phyloP scores from a whole-genome alignment of 2,329 filamentous ascomycete species.

The Penicillium sp. region DNA sequence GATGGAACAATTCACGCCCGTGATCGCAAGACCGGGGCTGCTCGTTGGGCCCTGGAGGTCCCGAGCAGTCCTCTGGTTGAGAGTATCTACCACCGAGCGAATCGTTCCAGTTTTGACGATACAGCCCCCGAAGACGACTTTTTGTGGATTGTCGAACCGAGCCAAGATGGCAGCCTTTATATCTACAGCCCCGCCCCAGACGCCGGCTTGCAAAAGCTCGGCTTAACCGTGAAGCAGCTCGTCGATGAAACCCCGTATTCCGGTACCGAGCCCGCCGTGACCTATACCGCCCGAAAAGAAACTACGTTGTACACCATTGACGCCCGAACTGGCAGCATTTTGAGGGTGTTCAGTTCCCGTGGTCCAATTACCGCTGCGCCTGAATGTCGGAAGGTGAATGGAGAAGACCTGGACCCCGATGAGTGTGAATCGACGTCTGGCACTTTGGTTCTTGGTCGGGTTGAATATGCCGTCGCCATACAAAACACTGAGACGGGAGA shows the following conservation, averaged over 20 bases:
- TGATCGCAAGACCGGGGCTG: slow-evolving; percentile 74
- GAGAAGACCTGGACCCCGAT: slow-evolving; percentile 52
- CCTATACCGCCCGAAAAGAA: slow-evolving; percentile 86
- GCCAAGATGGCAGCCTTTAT: slow-evolving; percentile 74
- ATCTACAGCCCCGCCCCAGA: slow-evolving; percentile 63
- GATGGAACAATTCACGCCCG: slow-evolving; percentile 90
- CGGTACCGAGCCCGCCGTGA: slow-evolving; percentile 64
- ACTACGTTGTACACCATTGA: slow-evolving; percentile 84
- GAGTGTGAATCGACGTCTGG: slow-evolving; percentile 68
- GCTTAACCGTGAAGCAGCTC: slow-evolving; percentile 59
- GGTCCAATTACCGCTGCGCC: slow-evolving; percentile 62
- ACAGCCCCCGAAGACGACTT: slow-evolving; percentile 66
- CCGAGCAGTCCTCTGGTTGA: slow-evolving; percentile 77
- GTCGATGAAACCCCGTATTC: slow-evolving; percentile 77
- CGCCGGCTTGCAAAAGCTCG: slow-evolving; percentile 41
- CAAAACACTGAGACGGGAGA: slow-evolving; percentile 64
- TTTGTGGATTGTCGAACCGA: slow-evolving; percentile 91
- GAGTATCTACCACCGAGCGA: slow-evolving; percentile 68
- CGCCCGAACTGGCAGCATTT: slow-evolving; percentile 69
- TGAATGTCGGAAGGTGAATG: slow-evolving; percentile 64
- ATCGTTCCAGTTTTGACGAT: slow-evolving; percentile 54
- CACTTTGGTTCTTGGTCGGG: slow-evolving; percentile 72
- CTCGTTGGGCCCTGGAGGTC: slow-evolving; percentile 76
- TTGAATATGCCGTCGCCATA: slow-evolving; percentile 83
- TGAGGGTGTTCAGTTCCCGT: slow-evolving; percentile 73